phyloP scores from a whole-genome alignment of 345 rosid species.

The Aquilaria sinensis region DNA sequence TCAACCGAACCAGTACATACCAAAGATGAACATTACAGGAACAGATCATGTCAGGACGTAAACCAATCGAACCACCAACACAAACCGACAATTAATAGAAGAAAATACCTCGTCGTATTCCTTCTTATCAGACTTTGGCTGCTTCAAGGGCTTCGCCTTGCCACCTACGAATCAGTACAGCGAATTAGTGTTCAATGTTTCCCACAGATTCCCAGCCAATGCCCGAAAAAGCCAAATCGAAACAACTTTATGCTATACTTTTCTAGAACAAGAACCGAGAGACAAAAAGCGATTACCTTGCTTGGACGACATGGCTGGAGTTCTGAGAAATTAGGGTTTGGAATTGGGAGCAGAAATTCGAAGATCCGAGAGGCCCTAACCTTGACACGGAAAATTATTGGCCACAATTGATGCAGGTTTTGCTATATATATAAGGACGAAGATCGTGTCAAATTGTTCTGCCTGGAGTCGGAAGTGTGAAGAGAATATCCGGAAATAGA shows the following conservation, averaged over 20 bases:
- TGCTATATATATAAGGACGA: no score
- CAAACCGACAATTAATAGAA: no score
- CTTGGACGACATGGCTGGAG: slow-evolving; percentile 14
- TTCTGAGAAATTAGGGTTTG: not conserved
- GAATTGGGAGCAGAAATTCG: not conserved
- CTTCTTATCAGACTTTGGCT: slow-evolving; percentile 12
- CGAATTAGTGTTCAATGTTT: not conserved
- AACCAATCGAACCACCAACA: no score
- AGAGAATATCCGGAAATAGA: no score
- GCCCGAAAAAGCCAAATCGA: not conserved
- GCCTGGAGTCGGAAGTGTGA: no score
- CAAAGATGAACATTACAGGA: no score
- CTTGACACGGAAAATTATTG: not conserved
- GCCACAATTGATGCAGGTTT: no score
- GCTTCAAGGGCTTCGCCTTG: slow-evolving; percentile 17
- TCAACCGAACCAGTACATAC: no score
- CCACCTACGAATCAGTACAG: slow-evolving; percentile 5
- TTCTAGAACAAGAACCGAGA: not conserved
- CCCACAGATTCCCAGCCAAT: not conserved
- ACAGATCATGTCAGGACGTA: no score
- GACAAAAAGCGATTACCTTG: slow-evolving; percentile 1
- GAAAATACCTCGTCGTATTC: slow-evolving; percentile 15
- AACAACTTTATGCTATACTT: not conserved
- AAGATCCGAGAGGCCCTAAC: slow-evolving; percentile 8
- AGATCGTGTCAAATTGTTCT: no score